Percentiles rank a stretch among this genome's conserved stretches.
Evolutionary conservation across 2,329 filamentous ascomycete species (phyloP).

Genomic region (Stemphylium beticola): DNA sequence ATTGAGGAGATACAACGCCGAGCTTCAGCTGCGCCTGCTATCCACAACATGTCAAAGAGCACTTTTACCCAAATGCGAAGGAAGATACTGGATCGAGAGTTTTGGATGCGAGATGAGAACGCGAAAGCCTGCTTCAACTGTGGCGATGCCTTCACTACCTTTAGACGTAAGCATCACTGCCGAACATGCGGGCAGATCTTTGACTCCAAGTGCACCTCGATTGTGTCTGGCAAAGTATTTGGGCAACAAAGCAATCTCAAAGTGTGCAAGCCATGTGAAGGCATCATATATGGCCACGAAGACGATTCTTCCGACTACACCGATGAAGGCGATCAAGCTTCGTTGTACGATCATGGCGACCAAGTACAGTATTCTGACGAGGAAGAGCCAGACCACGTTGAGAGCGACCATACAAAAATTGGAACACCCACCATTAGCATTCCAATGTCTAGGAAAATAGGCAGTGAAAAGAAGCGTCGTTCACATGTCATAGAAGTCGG

Average conservation of each 20-base stretch:
- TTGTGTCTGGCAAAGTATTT: constrained; percentile 87
- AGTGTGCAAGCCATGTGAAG: constrained; percentile 91
- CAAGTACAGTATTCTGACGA: constrained; percentile 27
- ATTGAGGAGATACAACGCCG: constrained; percentile 42
- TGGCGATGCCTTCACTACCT: constrained; percentile 87
- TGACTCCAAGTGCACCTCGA: constrained; percentile 91
- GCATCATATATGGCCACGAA: constrained; percentile 87
- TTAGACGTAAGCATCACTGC: constrained; percentile 95
- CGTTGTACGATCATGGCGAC: constrained; percentile 56
- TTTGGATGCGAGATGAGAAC: constrained; percentile 99
- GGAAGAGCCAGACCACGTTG: constrained; percentile 34
- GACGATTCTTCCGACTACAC: constrained; percentile 93
- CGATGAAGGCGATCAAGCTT: constrained; percentile 72
- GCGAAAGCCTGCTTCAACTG: constrained; percentile 97
- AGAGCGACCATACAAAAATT: constrained; percentile 52
- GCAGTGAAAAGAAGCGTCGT: constrained; percentile 79
- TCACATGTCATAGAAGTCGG: constrained; percentile 93
- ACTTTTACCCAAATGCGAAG: constrained; percentile 70
- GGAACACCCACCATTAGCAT: constrained; percentile 68
- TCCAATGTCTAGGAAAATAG: constrained; percentile 67
- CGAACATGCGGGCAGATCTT: constrained; percentile 97
- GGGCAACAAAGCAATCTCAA: constrained; percentile 83
- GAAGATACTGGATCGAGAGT: constrained; percentile 90
- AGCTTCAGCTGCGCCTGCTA: constrained; percentile 26
- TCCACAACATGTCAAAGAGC: constrained; percentile 49